phyloP scores from a whole-genome alignment of 495 filamentous ascomycete genomes.

The Apodospora peruviana region DNA sequence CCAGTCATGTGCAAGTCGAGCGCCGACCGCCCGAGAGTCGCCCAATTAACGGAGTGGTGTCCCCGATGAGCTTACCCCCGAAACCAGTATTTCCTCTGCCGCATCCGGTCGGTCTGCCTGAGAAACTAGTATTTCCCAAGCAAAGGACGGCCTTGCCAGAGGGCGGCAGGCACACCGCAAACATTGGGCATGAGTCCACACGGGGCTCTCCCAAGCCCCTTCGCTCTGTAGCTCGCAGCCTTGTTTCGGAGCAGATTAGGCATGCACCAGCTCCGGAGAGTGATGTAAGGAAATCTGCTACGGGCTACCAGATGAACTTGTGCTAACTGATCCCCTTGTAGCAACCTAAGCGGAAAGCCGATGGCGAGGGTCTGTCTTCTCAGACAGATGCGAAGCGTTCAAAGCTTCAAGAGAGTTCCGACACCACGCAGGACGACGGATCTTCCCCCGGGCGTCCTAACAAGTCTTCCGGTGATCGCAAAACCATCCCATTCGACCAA shows the following conservation, averaged over 20 bases:
- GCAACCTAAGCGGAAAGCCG: slow-evolving; percentile 1
- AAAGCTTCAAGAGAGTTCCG: not conserved
- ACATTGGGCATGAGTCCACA: not conserved
- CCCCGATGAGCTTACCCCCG: too few species aligned
- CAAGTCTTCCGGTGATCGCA: not conserved
- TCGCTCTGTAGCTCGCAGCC: too few species aligned
- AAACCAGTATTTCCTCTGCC: too few species aligned
- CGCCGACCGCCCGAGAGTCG: too few species aligned
- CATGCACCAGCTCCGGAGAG: too few species aligned
- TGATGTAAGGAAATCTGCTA: too few species aligned
- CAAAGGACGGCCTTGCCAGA: not conserved
- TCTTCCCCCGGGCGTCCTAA: too few species aligned
- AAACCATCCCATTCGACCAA: slow-evolving; percentile 32
- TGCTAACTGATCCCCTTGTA: too few species aligned
- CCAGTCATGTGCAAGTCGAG: too few species aligned
- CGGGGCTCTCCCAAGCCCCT: not conserved
- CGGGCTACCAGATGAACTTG: too few species aligned
- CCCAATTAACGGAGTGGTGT: too few species aligned
- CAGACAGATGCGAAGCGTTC: not conserved
- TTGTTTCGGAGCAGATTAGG: too few species aligned
- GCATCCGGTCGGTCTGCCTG: not conserved
- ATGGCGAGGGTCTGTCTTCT: not conserved
- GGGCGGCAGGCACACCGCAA: not conserved
- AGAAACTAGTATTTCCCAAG: not conserved
- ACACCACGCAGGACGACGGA: not conserved